These are phyloP conservation scores for Penicillium nordicum DNA, from an alignment of 2,329 filamentous ascomycete species.

Conservation along the genomic window DNA sequence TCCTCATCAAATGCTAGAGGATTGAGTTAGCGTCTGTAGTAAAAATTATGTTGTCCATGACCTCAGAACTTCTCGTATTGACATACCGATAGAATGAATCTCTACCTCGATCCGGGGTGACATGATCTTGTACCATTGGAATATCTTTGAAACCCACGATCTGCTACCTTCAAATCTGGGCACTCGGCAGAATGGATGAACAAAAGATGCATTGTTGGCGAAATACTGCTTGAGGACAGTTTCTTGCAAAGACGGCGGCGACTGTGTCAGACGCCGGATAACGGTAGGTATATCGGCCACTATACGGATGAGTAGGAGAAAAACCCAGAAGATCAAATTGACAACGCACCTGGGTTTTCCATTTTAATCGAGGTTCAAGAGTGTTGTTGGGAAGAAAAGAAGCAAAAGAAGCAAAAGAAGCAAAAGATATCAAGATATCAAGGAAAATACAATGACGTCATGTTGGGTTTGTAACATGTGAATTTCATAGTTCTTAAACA, in stretches of 20 bases:
- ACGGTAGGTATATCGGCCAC: constrained; percentile 61
- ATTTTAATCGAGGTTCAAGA: constrained; percentile 4
- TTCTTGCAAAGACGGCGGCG: constrained; percentile 63
- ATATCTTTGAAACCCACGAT: constrained; percentile 65
- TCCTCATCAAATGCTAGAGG: constrained; percentile 64
- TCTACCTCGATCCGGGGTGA: constrained; percentile 68
- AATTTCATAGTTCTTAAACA: neutral
- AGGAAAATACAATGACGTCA: constrained; percentile 16
- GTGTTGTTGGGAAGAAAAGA: neutral
- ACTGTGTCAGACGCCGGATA: constrained; percentile 66
- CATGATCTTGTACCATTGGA: constrained; percentile 80
- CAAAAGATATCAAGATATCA: neutral
- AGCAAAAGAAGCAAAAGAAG: neutral
- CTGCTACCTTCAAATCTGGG: constrained; percentile 60
- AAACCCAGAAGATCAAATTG: neutral
- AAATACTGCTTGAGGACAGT: constrained; percentile 69
- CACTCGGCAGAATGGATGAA: constrained; percentile 74
- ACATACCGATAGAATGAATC: constrained; percentile 59
- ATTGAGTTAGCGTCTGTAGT: neutral
- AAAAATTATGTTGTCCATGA: neutral
- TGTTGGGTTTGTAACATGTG: constrained; percentile 9
- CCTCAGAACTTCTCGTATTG: neutral
- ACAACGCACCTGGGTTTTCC: constrained; percentile 15
- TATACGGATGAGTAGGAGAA: constrained; percentile 15
- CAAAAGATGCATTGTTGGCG: constrained; percentile 66